Base-by-base conservation (phyloP, 345 rosid genomes). In the Melaleuca alternifolia region DNA sequence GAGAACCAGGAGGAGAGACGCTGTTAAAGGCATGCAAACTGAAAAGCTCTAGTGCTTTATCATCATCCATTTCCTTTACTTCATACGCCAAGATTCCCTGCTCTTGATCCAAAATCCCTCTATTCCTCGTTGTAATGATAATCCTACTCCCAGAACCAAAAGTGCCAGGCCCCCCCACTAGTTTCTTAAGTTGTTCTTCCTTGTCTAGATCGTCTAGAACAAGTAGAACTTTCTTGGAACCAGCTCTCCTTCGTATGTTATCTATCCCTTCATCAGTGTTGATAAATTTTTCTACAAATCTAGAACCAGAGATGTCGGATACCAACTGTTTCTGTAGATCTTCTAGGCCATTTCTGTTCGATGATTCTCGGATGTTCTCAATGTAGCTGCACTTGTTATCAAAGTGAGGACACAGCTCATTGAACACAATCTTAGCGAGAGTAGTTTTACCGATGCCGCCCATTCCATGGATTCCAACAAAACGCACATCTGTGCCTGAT, bases 81-180 rank as follows among this genome's bases (percentile, higher is more conserved):
- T 65, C 77, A 16, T 65, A 65, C 15, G 23, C 0, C 1, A 30
- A 65, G 0, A 65, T 30, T 30, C 46, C 44, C 46, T 1, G 0
- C 77, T 15, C 10, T 65, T 16, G 23, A 65, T 65, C 44, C 10
- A 65, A 0, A 30, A 65, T 65, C 0, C 23, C 0, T 28, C 0
- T 65, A 0, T 65, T 1, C 0, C 77, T 65, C 7, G 46, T 65
- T 65, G 77, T 65, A 0, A 65, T 65, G 77, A 65, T 1, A 30
- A 65, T 65, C 10, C 5, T 1, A 65, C 77, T 65, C 6, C 77
- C 12, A 1, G 3, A 8, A 30, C 2, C 0, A 0, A 30, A 65
- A 30, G 12, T 16, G 6, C 16, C 0, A 4, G 24, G 76, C 0
- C 1, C 0, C 44, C 11, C 77, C 0, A 0, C 11, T 30, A 65